Base-by-base conservation (phyloP, 2,329 filamentous ascomycete species). In the Bipolaris bicolor region DNA sequence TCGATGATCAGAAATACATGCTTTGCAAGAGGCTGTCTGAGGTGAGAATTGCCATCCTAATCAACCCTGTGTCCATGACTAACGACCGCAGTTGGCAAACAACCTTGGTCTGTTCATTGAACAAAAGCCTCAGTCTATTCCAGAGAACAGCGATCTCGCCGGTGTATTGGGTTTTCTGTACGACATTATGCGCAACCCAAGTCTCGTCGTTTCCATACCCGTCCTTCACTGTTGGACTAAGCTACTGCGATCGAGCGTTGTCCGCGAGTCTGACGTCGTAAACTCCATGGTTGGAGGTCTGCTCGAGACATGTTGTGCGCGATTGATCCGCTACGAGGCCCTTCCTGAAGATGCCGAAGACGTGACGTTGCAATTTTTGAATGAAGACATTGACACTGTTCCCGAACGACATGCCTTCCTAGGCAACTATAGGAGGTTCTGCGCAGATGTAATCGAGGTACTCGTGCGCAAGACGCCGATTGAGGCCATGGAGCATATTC, bases 321-420 rank as follows among this genome's bases (percentile, higher is more conserved):
- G 96, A 55, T 81, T 98, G 51, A 84, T 98, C 58, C 88, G 91
- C 52, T 99, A 96, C 76, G 95, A 99, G 75, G 88, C 85, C 61
- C 80, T 98, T 2, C 91, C 92, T 0, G 88, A 94, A 62, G 90
- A 96, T 61, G 90, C 88, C 0, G 86, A 91, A 45, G 89, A 97
- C 66, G 84, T 90, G 1, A 93, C 90, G 0, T 85, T 92, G 57
- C 81, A 91, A 10, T 95, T 97, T 64, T 82, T 99, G 1, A 83
- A 92, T 68, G 93, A 98, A 70, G 95, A 99, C 72, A 96, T 97
- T 54, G 95, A 99, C 70, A 98, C 94, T 0, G 82, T 94, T 18
- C 95, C 95, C 0, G 95, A 99, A 74, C 86, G 92, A 22, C 95
- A 99, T 77, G 92, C 92, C 1, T 99, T 99, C 74, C 83, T 98